phyloP scores from a whole-genome alignment of 805 yeast species.

The Candida loeiensis region DNA sequence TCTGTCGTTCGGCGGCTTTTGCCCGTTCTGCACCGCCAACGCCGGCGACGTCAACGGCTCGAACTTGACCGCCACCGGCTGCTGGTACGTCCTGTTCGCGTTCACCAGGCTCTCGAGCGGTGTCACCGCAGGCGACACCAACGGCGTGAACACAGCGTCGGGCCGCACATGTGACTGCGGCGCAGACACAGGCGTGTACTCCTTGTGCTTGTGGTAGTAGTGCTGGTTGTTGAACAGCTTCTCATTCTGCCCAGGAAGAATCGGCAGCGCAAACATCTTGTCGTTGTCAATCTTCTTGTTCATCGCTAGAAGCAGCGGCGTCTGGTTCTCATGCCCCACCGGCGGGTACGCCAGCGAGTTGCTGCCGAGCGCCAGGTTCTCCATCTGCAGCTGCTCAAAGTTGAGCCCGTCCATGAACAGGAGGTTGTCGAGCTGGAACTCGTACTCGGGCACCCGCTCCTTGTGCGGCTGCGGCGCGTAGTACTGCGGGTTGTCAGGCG shows the following conservation, averaged over 20 bases:
- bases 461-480: constrained; percentile 3
- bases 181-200: constrained; percentile 9
- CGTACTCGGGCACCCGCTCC: constrained; percentile 13
- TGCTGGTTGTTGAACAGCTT: constrained; percentile 41
- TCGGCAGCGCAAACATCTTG: constrained; percentile 27
- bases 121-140: constrained; percentile 72
- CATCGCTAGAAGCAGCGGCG: constrained; percentile 25
- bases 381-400: constrained; percentile 9
- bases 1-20: constrained; percentile 22
- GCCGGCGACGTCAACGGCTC: constrained; percentile 70
- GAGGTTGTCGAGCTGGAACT: constrained; percentile 23
- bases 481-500: constrained; percentile 7
- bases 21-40: constrained; percentile 41
- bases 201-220: constrained; percentile 31
- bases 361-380: neutral
- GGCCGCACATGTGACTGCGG: constrained; percentile 43
- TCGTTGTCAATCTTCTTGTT: constrained; percentile 11
- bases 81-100: constrained; percentile 14
- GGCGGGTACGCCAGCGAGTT: constrained; percentile 29
- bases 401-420: constrained; percentile 19
- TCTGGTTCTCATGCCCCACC: constrained; percentile 16
- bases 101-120: constrained; percentile 46
- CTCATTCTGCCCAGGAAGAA: constrained; percentile 41
- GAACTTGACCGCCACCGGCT: constrained; percentile 26
- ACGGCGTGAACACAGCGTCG: constrained; percentile 68